A percentile compares a stretch with the other conserved stretches of the same genome.
Conservation (phyloP, 2,329 filamentous ascomycete species). For the Daldinia sp. region DNA sequence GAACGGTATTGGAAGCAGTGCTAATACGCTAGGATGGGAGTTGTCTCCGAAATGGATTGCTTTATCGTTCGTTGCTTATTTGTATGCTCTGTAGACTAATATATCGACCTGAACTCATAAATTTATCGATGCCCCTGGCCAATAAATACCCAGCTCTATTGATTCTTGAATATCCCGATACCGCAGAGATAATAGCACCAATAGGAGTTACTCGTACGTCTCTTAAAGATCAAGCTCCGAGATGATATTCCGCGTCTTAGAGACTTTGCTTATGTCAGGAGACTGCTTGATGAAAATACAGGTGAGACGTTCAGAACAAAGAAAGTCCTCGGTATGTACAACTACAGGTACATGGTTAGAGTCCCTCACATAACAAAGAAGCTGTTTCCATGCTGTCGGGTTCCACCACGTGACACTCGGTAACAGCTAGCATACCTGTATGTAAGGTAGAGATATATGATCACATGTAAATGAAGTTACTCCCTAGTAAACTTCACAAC, state of each 20-base stretch:
- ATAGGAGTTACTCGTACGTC: too few species aligned
- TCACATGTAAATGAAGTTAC: background rate
- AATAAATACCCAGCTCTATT: too few species aligned
- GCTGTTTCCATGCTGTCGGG: too few species aligned
- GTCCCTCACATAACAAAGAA: too few species aligned
- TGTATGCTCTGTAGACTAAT: slow-evolving; percentile 19
- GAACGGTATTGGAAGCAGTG: slow-evolving; percentile 53
- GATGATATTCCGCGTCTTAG: too few species aligned
- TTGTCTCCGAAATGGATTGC: slow-evolving; percentile 52
- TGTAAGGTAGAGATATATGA: background rate
- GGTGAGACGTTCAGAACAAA: background rate
- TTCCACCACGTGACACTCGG: too few species aligned
- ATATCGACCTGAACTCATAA: background rate
- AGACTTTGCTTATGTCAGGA: too few species aligned
- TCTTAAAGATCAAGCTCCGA: background rate
- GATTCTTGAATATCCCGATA: too few species aligned
- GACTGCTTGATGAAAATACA: background rate
- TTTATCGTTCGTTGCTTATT: slow-evolving; percentile 50
- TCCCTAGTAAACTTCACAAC: background rate
- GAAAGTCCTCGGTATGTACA: background rate
- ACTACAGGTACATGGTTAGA: background rate
- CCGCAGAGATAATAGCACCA: too few species aligned
- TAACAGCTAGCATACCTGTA: too few species aligned
- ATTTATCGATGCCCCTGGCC: too few species aligned
- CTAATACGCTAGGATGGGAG: slow-evolving; percentile 51